Base-by-base conservation (phyloP, 2,329 filamentous ascomycete species). In the Penicillium vulpinum region DNA sequence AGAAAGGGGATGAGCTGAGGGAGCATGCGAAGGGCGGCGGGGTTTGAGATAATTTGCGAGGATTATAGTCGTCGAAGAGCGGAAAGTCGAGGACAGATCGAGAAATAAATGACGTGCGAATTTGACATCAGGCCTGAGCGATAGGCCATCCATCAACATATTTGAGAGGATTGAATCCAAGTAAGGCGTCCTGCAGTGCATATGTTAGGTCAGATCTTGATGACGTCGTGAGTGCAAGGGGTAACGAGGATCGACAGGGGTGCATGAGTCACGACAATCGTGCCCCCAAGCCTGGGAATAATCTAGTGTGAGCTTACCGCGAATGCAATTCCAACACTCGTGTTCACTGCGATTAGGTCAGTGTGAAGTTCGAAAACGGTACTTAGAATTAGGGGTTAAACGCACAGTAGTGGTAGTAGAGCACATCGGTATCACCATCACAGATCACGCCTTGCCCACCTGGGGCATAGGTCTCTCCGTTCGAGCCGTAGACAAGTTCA, bases 391-490 rank as follows among this genome's bases (percentile, higher is more conserved):
- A 18, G 13, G 10, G 28, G 15, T n/a, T n/a, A 13, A 9, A 64
- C 70, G 58, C 55, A 73, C 71, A 58, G 40, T 73, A 74, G 43
- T 74, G 71, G 49, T 74, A 74, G 53, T 72, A 74, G 5, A 74
- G 65, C 22, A 70, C 59, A 46, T 74, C 71, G 4, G 56, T 62
- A 7, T 61, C 58, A 9, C 59, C 63, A 57, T 86, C 84, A 2
- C 75, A 74, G 59, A 82, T 81, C 2, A 88, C 78, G 18, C 83
- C 84, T 66, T 89, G 85, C 2, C 86, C 86, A 44, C 87, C 87
- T 9, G 87, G 86, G 16, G 83, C 87, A 64, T 88, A 89, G 0
- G 88, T 79, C 26, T 76, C 81, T 11, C 74, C 82, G 59, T 89
- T 86, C 4, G 79, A 83, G 54, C 80, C 80, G 1, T 89, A 79